Evolutionary conservation across 352 stramenopile species (phyloP).

Genomic region (Nothophytophthora sp.): DNA sequence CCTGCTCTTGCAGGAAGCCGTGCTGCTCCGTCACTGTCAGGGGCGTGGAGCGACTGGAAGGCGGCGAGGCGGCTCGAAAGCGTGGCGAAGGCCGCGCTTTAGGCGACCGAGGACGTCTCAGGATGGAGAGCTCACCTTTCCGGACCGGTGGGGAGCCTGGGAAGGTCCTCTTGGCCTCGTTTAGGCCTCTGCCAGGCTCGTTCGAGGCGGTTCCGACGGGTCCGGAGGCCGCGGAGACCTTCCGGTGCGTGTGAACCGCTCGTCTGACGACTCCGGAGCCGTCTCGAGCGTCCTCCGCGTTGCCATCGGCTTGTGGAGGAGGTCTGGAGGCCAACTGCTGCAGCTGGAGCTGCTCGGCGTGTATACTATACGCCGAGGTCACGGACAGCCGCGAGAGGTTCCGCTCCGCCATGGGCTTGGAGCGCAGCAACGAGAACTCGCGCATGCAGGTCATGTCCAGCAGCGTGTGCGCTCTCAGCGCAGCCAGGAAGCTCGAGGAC

Average conservation of each 20-base stretch:
- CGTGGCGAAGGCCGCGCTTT: neutral
- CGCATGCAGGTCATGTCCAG: slow-evolving; percentile 58
- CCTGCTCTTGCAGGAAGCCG: slow-evolving; percentile 61
- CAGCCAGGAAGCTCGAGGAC: slow-evolving; percentile 39
- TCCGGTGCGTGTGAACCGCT: slow-evolving; percentile 14
- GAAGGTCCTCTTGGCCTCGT: too few species aligned
- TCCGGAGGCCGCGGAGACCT: neutral
- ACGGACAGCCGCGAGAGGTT: slow-evolving; percentile 43
- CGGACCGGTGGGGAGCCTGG: too few species aligned
- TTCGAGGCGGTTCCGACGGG: too few species aligned
- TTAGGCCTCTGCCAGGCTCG: too few species aligned
- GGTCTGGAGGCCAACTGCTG: slow-evolving; percentile 19
- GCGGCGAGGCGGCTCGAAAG: slow-evolving; percentile 1
- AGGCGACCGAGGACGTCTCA: neutral
- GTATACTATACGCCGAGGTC: slow-evolving; percentile 46
- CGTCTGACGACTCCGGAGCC: slow-evolving; percentile 2
- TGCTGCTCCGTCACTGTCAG: slow-evolving; percentile 37
- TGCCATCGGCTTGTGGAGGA: neutral
- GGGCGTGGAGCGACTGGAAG: neutral
- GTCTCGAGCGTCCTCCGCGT: neutral
- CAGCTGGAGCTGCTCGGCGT: slow-evolving; percentile 41
- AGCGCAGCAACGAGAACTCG: slow-evolving; percentile 46
- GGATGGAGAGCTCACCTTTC: too few species aligned
- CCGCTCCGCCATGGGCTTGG: slow-evolving; percentile 35
- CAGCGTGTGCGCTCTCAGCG: slow-evolving; percentile 40